Conservation (phyloP, 441 rosid genomes). For the Erysimum cheiri region DNA sequence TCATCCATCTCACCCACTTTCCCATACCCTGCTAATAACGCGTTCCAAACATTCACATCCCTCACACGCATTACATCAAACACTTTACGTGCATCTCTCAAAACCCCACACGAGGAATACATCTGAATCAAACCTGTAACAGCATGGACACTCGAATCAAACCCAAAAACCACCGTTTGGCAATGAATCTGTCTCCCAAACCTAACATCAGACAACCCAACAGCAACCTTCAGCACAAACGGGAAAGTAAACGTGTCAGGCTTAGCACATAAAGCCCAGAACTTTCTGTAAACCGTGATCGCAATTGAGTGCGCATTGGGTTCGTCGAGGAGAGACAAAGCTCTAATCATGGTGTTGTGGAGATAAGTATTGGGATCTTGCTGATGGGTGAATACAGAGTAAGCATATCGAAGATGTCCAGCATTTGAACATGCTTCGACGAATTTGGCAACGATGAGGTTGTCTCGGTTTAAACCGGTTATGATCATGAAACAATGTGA, state of each 20-base stretch:
- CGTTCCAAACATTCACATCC: constrained; percentile 62
- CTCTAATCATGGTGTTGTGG: constrained; percentile 63
- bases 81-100: constrained; percentile 57
- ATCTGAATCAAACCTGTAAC: constrained; percentile 62
- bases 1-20: constrained; percentile 57
- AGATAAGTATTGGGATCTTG: constrained; percentile 46
- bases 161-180: constrained; percentile 50
- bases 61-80: constrained; percentile 54
- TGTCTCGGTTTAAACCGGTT: constrained; percentile 51
- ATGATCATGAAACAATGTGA: constrained; percentile 60
- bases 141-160: constrained; percentile 52
- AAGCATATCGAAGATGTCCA: constrained; percentile 55
- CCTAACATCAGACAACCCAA: constrained; percentile 45
- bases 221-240: constrained; percentile 55
- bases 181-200: constrained; percentile 70
- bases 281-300: constrained; percentile 52
- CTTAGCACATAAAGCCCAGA: constrained; percentile 50
- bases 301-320: constrained; percentile 39
- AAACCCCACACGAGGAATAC: constrained; percentile 48
- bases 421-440: constrained; percentile 54
- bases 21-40: constrained; percentile 61
- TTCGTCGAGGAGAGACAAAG: constrained; percentile 50
- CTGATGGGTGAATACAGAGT: constrained; percentile 47
- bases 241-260: constrained; percentile 75
- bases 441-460: constrained; percentile 52